Conservation (phyloP, 106 monocot species). For the Dactylorhiza incarnata region DNA sequence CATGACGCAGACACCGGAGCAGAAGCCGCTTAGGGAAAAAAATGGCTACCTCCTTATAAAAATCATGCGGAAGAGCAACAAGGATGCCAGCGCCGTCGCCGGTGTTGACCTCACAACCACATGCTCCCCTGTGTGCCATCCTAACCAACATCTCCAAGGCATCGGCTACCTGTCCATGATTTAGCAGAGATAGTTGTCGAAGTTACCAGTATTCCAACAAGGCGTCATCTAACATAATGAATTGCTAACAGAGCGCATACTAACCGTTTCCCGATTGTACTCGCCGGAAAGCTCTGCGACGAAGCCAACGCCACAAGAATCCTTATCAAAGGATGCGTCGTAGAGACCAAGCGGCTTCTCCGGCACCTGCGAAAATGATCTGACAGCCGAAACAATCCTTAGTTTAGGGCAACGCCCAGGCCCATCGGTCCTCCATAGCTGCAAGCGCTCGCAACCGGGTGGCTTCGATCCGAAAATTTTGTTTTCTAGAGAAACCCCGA, state of each 20-base stretch:
- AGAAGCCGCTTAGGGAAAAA: slow-evolving; percentile 3
- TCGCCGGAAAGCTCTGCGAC: slow-evolving; percentile 90
- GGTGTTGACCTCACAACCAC: slow-evolving; percentile 94
- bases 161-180: slow-evolving; percentile 57
- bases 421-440: slow-evolving; percentile 52
- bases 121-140: slow-evolving; percentile 97
- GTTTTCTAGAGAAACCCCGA: slow-evolving; percentile 25
- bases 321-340: slow-evolving; percentile 82
- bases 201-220: background rate
- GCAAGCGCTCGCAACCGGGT: slow-evolving; percentile 31
- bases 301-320: slow-evolving; percentile 96
- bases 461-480: slow-evolving; percentile 43
- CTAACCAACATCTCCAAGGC: slow-evolving; percentile 91
- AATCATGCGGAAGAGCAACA: slow-evolving; percentile 81
- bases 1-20: background rate
- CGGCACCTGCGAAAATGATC: slow-evolving; percentile 79
- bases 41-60: slow-evolving; percentile 53
- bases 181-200: background rate
- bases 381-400: slow-evolving; percentile 37
- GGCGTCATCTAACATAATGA: background rate
- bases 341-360: slow-evolving; percentile 93
- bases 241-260: slow-evolving; percentile 3
- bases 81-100: slow-evolving; percentile 99
- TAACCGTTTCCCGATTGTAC: slow-evolving; percentile 68
- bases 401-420: slow-evolving; percentile 33